phyloP scores from a whole-genome alignment of 2,329 filamentous ascomycete species.

The Fusarium sp. region DNA sequence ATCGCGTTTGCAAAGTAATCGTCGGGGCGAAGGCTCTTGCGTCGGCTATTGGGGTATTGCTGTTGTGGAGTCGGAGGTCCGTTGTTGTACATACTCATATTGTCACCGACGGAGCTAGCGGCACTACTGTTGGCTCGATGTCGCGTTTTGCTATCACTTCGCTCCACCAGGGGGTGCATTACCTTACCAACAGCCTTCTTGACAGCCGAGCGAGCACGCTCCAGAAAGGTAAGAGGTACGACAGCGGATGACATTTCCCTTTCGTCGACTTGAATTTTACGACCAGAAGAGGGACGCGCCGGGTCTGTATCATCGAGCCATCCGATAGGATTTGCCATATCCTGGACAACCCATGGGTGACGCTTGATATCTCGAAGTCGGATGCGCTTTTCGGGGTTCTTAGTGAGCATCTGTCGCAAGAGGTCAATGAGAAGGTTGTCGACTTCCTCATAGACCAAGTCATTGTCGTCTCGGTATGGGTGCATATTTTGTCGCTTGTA shows the following conservation, averaged over 20 bases:
- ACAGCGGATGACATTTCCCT: conserved; percentile 92
- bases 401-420: conserved; percentile 82
- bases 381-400: conserved; percentile 91
- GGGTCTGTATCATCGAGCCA: conserved; percentile 98
- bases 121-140: conserved; percentile 72
- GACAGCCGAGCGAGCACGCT: conserved; percentile 84
- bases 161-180: conserved; percentile 71
- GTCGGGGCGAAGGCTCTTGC: conserved; percentile 67
- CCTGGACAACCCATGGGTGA: conserved; percentile 89
- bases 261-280: conserved; percentile 92
- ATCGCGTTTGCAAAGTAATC: conserved; percentile 64
- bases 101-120: conserved; percentile 73
- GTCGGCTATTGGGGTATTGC: conserved; percentile 61
- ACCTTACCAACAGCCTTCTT: conserved; percentile 76
- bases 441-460: conserved; percentile 87
- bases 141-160: conserved; percentile 67
- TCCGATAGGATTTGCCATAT: conserved; percentile 77
- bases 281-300: conserved; percentile 79
- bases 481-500: conserved; percentile 70
- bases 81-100: conserved; percentile 60
- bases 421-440: conserved; percentile 85
- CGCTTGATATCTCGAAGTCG: conserved; percentile 92
- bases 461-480: conserved; percentile 81
- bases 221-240: conserved; percentile 87
- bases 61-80: conserved; percentile 65